phyloP scores from a whole-genome alignment of 2,329 filamentous ascomycete species.

The Colletotrichum brevisporum region DNA sequence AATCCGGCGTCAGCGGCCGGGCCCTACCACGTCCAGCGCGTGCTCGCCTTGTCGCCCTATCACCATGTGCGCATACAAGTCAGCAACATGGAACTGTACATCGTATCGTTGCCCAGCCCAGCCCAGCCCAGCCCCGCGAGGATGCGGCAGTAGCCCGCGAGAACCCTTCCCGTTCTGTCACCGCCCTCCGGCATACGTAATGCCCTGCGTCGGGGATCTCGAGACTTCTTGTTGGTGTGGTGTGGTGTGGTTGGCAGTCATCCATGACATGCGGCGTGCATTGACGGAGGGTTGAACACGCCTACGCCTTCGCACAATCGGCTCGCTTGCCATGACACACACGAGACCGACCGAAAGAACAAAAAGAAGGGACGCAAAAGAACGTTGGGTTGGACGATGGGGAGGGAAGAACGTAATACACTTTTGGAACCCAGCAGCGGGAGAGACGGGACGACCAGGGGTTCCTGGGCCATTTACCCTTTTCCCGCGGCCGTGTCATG shows the following conservation, averaged over 20 bases:
- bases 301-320: constrained; percentile 17
- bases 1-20: neutral
- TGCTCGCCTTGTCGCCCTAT: no score
- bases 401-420: constrained; percentile 13
- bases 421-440: constrained; percentile 5
- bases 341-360: neutral
- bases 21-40: no score
- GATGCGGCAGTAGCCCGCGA: constrained; percentile 8
- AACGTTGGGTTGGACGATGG: constrained; percentile 28
- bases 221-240: neutral
- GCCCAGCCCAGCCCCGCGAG: neutral
- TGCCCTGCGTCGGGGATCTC: constrained; percentile 10
- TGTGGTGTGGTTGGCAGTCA: constrained; percentile 18
- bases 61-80: no score
- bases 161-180: constrained; percentile 6
- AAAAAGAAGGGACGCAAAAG: constrained; percentile 33
- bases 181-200: constrained; percentile 17
- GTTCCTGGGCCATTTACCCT: constrained; percentile 21
- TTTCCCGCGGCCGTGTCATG: constrained; percentile 28
- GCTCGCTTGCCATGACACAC: constrained; percentile 20
- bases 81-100: no score
- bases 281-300: constrained; percentile 19
- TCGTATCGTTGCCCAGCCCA: no score
- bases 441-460: constrained; percentile 35
- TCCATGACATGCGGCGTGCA: constrained; percentile 26